Base-by-base conservation (phyloP, 192 early-diverging fungal genomes). In the Dispira parvispora region DNA sequence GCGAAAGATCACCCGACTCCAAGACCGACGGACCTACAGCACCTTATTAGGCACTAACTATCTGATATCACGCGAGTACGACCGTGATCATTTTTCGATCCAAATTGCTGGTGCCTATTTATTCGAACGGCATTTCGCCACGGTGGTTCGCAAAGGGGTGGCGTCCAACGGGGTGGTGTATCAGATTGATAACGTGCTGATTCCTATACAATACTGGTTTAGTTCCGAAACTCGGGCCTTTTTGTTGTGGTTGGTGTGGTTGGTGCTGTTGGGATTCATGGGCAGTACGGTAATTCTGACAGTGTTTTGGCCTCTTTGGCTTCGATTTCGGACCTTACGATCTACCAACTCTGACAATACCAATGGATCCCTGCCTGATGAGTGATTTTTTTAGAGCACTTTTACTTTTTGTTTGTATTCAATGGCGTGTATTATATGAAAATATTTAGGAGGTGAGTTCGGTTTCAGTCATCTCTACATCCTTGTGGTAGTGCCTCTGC, bases 141-240 rank as follows among this genome's bases (percentile, higher is more conserved):
- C 70, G 21, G 70, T 77, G 12, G 65, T 77, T 11, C 61, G 69
- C 12, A 65, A 69, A 13, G 72, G 75, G 20, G 52, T 68, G 56
- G 71, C 69, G 18, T 68, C 68, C 62, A 68, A 72, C 8, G 75
- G 75, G 21, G 75, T 68, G 0, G 75, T 77, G 61, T 73, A 73
- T 64, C 72, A 77, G 63, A 60, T 77, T 8, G 75, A 77, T 32
- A 32, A 60, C 11, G 64, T 68, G 18, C 68, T 77, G 38, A 28
- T 55, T 18, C 53, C 53, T 23, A 50, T 50, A 1, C n/a, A 50
- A 8, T 20, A 18, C 4, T 50, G 49, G 49, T 50, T 50, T 8
- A 23, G n/a, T 20, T 50, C 49, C n/a, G 23, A 50, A 20, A 50
- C 49, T 23, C 49, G 49, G n/a, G 16, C 23, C n/a, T 50, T 50